Evolutionary conservation across 441 rosid genomes (phyloP).

Genomic region (Arabidopsis lyrata): DNA sequence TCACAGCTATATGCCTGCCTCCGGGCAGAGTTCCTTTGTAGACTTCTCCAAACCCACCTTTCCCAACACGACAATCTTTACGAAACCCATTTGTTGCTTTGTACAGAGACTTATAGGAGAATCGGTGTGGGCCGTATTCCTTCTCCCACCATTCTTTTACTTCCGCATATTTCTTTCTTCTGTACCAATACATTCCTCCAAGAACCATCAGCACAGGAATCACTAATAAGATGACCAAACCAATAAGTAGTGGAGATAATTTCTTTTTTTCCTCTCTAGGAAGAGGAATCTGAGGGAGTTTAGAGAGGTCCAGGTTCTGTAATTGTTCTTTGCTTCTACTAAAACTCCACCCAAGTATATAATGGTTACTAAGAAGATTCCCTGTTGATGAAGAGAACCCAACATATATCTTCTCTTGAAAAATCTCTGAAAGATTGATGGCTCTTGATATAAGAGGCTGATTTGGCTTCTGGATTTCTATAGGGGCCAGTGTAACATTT

Average conservation of each 20-base stretch:
- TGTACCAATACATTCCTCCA: slow-evolving; percentile 12
- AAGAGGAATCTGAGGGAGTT: slow-evolving; percentile 26
- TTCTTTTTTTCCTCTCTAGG: not conserved
- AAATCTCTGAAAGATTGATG: slow-evolving; percentile 26
- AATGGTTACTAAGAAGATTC: not conserved
- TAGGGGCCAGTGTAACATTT: slow-evolving; percentile 16
- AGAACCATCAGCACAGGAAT: not conserved
- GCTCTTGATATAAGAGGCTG: slow-evolving; percentile 28
- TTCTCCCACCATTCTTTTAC: slow-evolving; percentile 38
- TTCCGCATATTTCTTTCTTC: slow-evolving; percentile 24
- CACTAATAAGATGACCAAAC: slow-evolving; percentile 3
- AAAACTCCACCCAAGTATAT: slow-evolving; percentile 41
- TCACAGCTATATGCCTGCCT: slow-evolving; percentile 31
- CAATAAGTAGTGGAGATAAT: not conserved
- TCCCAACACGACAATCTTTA: slow-evolving; percentile 19
- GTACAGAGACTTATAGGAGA: slow-evolving; percentile 37
- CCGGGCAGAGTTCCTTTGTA: slow-evolving; percentile 22
- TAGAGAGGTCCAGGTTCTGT: slow-evolving; percentile 19
- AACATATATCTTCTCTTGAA: slow-evolving; percentile 23
- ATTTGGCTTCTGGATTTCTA: slow-evolving; percentile 13
- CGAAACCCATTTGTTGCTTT: slow-evolving; percentile 41
- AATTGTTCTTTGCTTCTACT: slow-evolving; percentile 2
- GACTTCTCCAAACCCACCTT: slow-evolving; percentile 42
- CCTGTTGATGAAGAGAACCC: slow-evolving; percentile 40
- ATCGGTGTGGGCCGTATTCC: slow-evolving; percentile 21